These are phyloP conservation scores for Dioscorea alata DNA, from an alignment of 106 monocot species.

Conservation along the genomic window DNA sequence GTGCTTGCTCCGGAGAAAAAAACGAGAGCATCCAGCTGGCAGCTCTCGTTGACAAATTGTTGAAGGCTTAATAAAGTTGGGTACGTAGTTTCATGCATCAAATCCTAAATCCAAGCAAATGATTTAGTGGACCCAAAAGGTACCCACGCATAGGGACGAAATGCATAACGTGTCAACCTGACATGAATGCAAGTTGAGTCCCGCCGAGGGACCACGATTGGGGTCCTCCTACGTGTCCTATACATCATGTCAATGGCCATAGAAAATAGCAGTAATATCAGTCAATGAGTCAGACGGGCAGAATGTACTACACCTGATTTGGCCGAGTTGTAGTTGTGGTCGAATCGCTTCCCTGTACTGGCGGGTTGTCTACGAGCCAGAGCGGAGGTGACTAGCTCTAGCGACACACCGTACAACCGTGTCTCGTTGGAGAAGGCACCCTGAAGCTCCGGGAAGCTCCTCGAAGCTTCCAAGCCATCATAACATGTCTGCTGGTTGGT, in stretches of 20 bases:
- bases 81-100: neutral
- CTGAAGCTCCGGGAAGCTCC: neutral
- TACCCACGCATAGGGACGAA: neutral
- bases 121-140: neutral
- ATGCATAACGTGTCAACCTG: neutral
- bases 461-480: constrained; percentile 11
- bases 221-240: too few species aligned
- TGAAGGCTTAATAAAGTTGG: too few species aligned
- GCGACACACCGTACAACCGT: constrained; percentile 13
- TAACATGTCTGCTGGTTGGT: constrained; percentile 27
- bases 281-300: too few species aligned
- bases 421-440: constrained; percentile 3
- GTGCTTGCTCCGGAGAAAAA: too few species aligned
- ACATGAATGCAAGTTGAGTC: neutral
- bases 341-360: neutral
- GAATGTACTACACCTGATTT: neutral
- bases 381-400: constrained; percentile 16
- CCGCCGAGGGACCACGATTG: too few species aligned
- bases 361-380: neutral
- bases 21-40: too few species aligned
- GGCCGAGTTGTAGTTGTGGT: neutral
- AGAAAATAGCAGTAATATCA: too few species aligned
- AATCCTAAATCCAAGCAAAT: neutral
- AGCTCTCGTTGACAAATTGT: too few species aligned
- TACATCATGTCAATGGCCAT: neutral